These are phyloP conservation scores for Chrysanthemum seticuspe DNA, from an alignment of 129 eudicot species.

Conservation along the genomic window DNA sequence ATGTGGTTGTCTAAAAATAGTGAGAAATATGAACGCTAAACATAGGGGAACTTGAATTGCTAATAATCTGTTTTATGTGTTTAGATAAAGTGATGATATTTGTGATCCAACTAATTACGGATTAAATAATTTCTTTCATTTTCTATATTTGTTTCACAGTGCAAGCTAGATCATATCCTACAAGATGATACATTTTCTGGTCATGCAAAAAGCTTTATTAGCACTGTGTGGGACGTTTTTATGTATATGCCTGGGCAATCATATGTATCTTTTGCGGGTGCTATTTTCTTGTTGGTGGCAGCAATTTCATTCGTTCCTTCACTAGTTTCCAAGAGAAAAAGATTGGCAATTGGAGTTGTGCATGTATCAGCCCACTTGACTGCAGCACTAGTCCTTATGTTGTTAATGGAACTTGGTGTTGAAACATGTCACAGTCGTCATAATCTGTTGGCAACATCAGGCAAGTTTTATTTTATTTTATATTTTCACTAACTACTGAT, in stretches of 20 bases:
- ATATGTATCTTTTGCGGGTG: constrained; percentile 71
- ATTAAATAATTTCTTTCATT: not conserved
- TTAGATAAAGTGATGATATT: too few species aligned
- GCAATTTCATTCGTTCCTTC: constrained; percentile 74
- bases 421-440: constrained; percentile 85
- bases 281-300: constrained; percentile 52
- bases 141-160: constrained; percentile 36
- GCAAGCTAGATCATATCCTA: constrained; percentile 82
- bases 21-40: too few species aligned
- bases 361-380: constrained; percentile 87
- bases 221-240: constrained; percentile 71
- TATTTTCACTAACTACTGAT: not conserved
- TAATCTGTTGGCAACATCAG: constrained; percentile 80
- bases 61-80: too few species aligned
- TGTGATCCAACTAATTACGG: too few species aligned
- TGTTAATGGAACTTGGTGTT: constrained; percentile 83
- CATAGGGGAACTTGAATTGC: too few species aligned
- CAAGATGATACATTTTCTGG: constrained; percentile 80
- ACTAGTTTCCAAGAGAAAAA: constrained; percentile 71
- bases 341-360: constrained; percentile 60
- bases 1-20: too few species aligned
- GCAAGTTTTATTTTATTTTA: constrained; percentile 29
- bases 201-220: constrained; percentile 67
- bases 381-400: constrained; percentile 86
- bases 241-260: constrained; percentile 69